Evolutionary conservation across 73 alveolate genomes (phyloP), one percentile per base, ranked within the genome.

Genomic region (Paramecium pentaurelia): DNA sequence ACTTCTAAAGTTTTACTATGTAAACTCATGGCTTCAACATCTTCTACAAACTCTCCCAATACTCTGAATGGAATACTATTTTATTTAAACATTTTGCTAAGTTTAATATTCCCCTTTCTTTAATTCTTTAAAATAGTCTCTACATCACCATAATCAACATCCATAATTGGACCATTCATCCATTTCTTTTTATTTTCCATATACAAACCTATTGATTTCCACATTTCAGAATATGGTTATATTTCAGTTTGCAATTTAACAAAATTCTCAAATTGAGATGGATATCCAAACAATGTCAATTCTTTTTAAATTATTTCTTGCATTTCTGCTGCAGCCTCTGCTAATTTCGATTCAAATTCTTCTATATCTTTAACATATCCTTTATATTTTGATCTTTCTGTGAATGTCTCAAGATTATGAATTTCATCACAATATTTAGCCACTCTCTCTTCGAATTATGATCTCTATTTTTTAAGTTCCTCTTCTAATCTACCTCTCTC

Each of bases 1-100:
- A 95, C 73, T 92, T 95, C 93, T 25, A 96, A 86, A n/a, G 95
- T 86, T 6, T 97, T 97, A 40, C 96, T 75, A 60, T 92, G 77
- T 30, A 71, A 88, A 45, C 93, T 92, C 93, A 95, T 92, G 8
- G 58, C 60, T 16, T 51, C 58, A 22, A 93, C 86, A 30, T 95
- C 96, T 28, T 80, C 86, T 42, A 58, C 71, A 47, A 95, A 88
- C 27, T 49, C 89, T 8, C 60, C 92, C 11, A 49, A 44, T 1
- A 84, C 95, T 36, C 83, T 59, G 10, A 42, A 60, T 38, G 92
- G 88, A 59, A 77, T 40, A 12, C 94, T 51, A 70, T 93, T 91
- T 3, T 60, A 32, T 40, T 42, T 64, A 16, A 93, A 93, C 14
- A 71, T 51, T 27, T 47, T 60, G 27, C 58, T 40, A 9, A 93